Percentiles rank a stretch among this genome's conserved stretches.
Conservation (phyloP, 257 asterid genomes). For the Solanum medicagineum region DNA sequence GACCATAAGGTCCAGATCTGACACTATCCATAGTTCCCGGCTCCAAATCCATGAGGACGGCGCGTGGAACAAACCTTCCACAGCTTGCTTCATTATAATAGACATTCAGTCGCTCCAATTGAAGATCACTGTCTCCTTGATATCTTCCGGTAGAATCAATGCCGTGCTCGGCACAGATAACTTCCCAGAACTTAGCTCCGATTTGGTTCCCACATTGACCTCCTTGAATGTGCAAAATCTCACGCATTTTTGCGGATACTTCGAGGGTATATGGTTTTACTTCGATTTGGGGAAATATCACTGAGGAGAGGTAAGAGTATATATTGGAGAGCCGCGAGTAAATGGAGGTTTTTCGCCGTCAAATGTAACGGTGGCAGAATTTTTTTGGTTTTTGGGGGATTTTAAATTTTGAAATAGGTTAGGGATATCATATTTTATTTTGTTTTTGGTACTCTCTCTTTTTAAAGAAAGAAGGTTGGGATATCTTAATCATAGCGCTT, state of each 20-base stretch:
- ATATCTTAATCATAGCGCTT: not conserved
- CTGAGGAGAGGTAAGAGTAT: not conserved
- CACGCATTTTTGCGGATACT: not conserved
- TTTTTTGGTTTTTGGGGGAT: not conserved
- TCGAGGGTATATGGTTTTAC: not conserved
- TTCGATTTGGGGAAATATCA: not conserved
- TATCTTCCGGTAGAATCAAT: not conserved
- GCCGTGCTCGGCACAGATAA: not conserved
- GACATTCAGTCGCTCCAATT: not conserved
- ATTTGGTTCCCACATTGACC: conserved; percentile 1
- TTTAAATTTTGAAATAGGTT: not conserved
- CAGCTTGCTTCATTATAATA: conserved; percentile 6
- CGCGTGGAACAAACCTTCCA: conserved; percentile 6
- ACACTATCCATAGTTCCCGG: conserved; percentile 6
- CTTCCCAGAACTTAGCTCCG: conserved; percentile 1
- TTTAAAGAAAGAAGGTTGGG: not conserved
- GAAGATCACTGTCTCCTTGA: not conserved
- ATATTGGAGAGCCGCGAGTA: not conserved
- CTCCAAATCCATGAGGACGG: conserved; percentile 1
- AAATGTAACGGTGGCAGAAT: not conserved
- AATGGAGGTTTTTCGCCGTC: not conserved
- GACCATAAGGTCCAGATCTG: not conserved
- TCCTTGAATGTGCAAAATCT: not conserved
- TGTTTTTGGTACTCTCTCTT: too few relatives aligned
- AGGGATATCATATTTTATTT: not conserved